Conservation (phyloP, 2,329 filamentous ascomycete species). For the Colletotrichum trifolii region DNA sequence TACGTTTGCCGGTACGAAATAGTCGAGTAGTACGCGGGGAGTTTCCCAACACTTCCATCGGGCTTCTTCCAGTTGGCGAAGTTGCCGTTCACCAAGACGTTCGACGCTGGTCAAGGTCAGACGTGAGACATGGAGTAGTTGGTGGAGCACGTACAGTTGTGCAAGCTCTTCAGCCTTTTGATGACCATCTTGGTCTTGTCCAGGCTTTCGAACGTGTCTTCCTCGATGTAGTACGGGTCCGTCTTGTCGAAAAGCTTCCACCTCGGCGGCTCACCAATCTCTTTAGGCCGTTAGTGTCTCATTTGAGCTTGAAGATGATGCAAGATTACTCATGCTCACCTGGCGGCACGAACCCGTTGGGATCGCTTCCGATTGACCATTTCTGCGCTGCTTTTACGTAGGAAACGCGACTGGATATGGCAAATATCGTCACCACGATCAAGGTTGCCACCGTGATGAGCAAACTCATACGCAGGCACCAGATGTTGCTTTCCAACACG, state of each 20-base stretch:
- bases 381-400: neutral
- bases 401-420: constrained; percentile 9
- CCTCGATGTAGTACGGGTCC: constrained; percentile 18
- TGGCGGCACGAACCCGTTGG: constrained; percentile 24
- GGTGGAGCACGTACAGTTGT: constrained; percentile 1
- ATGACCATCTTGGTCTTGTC: constrained; percentile 11
- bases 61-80: constrained; percentile 26
- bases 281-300: neutral
- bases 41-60: constrained; percentile 16
- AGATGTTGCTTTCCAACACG: constrained; percentile 7
- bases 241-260: constrained; percentile 23
- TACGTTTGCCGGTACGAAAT: constrained; percentile 20
- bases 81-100: constrained; percentile 17
- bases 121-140: too few relatives aligned
- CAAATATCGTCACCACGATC: neutral
- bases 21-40: constrained; percentile 25
- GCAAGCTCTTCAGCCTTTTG: constrained; percentile 15
- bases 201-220: constrained; percentile 20
- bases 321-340: constrained; percentile 4
- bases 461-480: constrained; percentile 25
- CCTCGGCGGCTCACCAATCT: constrained; percentile 15
- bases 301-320: too few relatives aligned
- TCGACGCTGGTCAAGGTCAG: constrained; percentile 7
- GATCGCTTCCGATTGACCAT: constrained; percentile 25
- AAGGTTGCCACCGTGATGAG: constrained; percentile 4